Base-by-base conservation (phyloP, 108 stramenopile genomes). In the Parietichytrium sp. region DNA sequence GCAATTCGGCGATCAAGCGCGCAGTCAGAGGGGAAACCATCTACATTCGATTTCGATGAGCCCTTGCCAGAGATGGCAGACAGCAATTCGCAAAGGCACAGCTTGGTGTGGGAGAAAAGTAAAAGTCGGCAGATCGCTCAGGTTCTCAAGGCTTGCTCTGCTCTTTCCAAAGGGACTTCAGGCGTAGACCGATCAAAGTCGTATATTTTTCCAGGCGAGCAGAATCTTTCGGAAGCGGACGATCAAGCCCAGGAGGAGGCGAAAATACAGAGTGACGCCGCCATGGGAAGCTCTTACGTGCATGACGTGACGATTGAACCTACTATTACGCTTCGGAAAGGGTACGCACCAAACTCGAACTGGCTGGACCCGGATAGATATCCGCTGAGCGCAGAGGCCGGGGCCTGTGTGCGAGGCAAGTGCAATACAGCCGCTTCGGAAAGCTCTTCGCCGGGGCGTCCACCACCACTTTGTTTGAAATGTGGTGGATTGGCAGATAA, bases 401-500 rank as follows among this genome's bases (percentile, higher is more conserved):
- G 61, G 15, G 61, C 33, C 1, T 45, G 38, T 47, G 42, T 72
- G 23, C 61, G 61, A 20, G 38, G 38, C 18, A 42, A 33, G 42
- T 20, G 36, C 10, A 13, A 72, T 23, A 0, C 61, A 72, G 20
- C 10, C 61, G 13, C 10, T 72, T 10, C 38, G 6, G 6, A 42
- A 72, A 0, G 45, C 45, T 27, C 16, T 33, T 25, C 45, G 36
- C 3, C 61, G 61, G 16, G 61, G 61, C n/a, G n/a, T n/a, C n/a
- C n/a, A 45, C 61, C 61, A 10, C 61, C 61, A 45, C 61, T 72
- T 45, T 72, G 61, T 45, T 2, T 72, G 42, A 72, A 72, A 45
- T 72, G 61, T 27, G 61, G 61, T 6, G 16, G 61, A 23, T n/a
- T 72, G 1, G 61, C 61, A n/a, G 61, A 72, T 2, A 72, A 72